Evolutionary conservation across 306 rosid species (phyloP).

Genomic region (Boehmeria nivea): DNA sequence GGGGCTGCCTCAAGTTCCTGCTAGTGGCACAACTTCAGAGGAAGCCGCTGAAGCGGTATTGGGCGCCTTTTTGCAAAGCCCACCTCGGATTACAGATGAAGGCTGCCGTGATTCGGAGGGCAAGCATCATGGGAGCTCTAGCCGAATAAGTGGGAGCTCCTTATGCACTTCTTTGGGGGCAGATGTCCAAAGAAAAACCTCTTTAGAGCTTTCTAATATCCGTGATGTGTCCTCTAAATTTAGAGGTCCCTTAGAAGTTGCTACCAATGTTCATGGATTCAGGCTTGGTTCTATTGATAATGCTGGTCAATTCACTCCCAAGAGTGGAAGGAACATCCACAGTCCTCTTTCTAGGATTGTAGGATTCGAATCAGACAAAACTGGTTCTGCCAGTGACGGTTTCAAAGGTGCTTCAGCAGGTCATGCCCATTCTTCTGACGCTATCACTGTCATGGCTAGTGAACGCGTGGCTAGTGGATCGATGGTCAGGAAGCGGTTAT

Average conservation of each 20-base stretch:
- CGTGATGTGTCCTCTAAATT: conserved; percentile 30
- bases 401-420: conserved; percentile 24
- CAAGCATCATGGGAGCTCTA: conserved; percentile 30
- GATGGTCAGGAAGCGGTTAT: conserved; percentile 71
- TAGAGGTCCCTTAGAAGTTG: conserved; percentile 53
- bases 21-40: conserved; percentile 42
- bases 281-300: conserved; percentile 50
- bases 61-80: conserved; percentile 46
- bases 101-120: conserved; percentile 47
- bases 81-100: conserved; percentile 50
- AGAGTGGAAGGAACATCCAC: conserved; percentile 43
- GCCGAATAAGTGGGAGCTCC: conserved; percentile 36
- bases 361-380: conserved; percentile 65
- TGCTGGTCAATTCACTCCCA: conserved; percentile 28
- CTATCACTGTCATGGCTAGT: conserved; percentile 26
- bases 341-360: conserved; percentile 84
- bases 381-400: conserved; percentile 43
- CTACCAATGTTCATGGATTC: conserved; percentile 59
- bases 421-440: conserved; percentile 31
- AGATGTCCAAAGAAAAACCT: conserved; percentile 37
- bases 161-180: conserved; percentile 49
- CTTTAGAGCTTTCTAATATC: conserved; percentile 43
- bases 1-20: conserved; percentile 88
- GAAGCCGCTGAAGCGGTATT: conserved; percentile 35
- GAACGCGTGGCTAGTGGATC: conserved; percentile 47